phyloP scores from a whole-genome alignment of 1,139 yeast genomes.

The Debaryomyces psychrophilus region DNA sequence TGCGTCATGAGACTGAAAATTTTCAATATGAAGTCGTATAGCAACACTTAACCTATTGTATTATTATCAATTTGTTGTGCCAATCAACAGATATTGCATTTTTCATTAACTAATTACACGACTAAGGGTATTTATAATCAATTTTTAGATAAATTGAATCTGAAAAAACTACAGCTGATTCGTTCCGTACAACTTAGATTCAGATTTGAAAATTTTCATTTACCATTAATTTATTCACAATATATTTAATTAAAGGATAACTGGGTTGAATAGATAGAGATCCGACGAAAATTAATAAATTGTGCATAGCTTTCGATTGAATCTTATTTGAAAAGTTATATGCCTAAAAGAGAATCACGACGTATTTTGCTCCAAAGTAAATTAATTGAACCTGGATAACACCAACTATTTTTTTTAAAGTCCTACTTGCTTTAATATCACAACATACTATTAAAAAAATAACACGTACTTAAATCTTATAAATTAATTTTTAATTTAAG shows the following conservation, averaged over 20 bases:
- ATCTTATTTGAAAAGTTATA: conserved; percentile 27
- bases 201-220: neutral
- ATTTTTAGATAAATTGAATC: neutral
- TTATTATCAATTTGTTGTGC: conserved; percentile 1
- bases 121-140: neutral
- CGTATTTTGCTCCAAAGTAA: conserved; percentile 30
- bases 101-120: neutral
- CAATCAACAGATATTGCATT: neutral
- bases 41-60: conserved; percentile 1
- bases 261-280: neutral
- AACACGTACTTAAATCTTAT: neutral
- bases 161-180: neutral
- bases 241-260: neutral
- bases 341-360: conserved; percentile 54
- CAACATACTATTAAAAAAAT: neutral
- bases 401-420: conserved; percentile 18
- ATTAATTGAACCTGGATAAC: conserved; percentile 51
- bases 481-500: conserved; percentile 1
- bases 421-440: neutral
- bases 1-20: conserved; percentile 9
- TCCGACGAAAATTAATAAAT: conserved; percentile 1
- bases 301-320: conserved; percentile 9
- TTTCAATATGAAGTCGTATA: conserved; percentile 1
- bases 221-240: conserved; percentile 1
- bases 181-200: neutral